Conservation (phyloP, 2,329 filamentous ascomycete genomes). For the Aspergillus alliaceus region DNA sequence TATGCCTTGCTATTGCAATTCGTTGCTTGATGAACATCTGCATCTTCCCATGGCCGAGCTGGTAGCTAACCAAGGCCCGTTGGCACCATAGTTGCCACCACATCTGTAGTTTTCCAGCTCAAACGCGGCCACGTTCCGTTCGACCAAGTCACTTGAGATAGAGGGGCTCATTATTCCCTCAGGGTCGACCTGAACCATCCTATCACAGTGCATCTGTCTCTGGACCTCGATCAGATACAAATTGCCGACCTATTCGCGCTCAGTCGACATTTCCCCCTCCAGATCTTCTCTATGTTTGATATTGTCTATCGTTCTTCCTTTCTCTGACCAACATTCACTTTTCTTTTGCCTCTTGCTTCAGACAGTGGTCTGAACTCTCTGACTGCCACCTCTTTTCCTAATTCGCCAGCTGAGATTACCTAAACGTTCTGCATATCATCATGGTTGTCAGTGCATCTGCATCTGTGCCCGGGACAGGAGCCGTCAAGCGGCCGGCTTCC, state of each 20-base stretch:
- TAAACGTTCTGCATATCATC: conserved; percentile 2
- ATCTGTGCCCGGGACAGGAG: conserved; percentile 23
- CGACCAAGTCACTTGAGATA: background rate
- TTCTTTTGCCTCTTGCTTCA: background rate
- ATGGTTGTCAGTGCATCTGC: conserved; percentile 33
- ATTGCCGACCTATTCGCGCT: background rate
- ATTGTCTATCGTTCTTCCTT: background rate
- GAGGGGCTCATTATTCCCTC: background rate
- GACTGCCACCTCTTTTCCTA: background rate
- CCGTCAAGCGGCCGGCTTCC: conserved; percentile 33
- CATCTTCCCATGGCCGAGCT: background rate
- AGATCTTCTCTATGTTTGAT: background rate
- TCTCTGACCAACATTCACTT: background rate
- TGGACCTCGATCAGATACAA: background rate
- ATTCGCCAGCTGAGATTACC: background rate
- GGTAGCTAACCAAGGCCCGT: background rate
- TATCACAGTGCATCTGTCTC: background rate
- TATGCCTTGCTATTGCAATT: background rate
- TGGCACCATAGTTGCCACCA: background rate
- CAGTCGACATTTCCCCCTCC: background rate
- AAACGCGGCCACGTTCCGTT: conserved; percentile 1
- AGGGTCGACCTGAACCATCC: background rate
- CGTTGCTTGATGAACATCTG: background rate
- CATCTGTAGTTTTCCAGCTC: conserved; percentile 1
- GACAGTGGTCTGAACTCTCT: background rate